These are phyloP conservation scores for Aspergillus sp. DNA, from an alignment of 2,329 filamentous ascomycete genomes.

Conservation along the genomic window DNA sequence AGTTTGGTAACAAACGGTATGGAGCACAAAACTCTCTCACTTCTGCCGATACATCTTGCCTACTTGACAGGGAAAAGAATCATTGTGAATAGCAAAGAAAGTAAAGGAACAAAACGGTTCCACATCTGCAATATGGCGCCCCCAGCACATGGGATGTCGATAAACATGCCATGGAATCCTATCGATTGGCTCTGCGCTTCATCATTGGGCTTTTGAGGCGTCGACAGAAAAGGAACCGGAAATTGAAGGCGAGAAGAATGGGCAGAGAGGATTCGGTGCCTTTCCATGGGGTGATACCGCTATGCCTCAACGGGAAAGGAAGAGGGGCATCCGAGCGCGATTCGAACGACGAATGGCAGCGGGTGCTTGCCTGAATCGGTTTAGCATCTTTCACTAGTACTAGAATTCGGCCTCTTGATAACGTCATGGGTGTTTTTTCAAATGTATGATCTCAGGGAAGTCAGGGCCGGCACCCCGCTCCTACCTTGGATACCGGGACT, in stretches of 20 bases:
- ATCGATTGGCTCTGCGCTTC: not conserved
- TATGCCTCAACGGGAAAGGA: slow-evolving; percentile 7
- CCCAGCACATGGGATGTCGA: not conserved
- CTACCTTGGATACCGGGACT: not conserved
- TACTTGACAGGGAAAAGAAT: not conserved
- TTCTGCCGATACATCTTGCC: no score
- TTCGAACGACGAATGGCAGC: slow-evolving; percentile 12
- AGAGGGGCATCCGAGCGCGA: slow-evolving; percentile 11
- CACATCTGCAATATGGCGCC: not conserved
- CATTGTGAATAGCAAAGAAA: not conserved
- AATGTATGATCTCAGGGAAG: slow-evolving; percentile 21
- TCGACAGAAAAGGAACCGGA: not conserved
- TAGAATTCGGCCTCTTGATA: slow-evolving; percentile 12
- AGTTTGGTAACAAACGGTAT: no score
- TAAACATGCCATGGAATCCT: not conserved
- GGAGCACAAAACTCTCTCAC: no score
- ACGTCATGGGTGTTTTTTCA: slow-evolving; percentile 18
- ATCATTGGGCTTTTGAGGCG: not conserved
- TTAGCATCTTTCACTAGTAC: slow-evolving; percentile 11
- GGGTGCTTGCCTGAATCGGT: slow-evolving; percentile 15
- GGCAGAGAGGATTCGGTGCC: slow-evolving; percentile 7
- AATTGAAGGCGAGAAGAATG: not conserved
- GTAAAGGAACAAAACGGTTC: not conserved
- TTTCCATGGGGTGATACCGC: slow-evolving; percentile 12
- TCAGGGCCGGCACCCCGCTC: not conserved